Conservation (phyloP, 1,284 basidiomycete genomes). For the Vanrija pseudolonga region DNA sequence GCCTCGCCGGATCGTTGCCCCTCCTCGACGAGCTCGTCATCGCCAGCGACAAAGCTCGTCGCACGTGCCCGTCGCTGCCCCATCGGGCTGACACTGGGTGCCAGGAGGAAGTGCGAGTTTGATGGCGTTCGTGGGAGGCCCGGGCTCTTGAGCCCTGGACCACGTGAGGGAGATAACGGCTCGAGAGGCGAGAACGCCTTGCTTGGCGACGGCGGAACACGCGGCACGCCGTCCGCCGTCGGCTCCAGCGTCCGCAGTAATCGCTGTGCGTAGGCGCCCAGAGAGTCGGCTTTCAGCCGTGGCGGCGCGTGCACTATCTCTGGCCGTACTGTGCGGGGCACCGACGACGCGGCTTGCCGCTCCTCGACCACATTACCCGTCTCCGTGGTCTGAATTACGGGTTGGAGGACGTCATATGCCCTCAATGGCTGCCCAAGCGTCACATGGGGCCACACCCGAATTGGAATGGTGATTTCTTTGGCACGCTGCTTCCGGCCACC, state of each 20-base stretch:
- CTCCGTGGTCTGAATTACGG: slow-evolving; percentile 48
- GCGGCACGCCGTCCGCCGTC: neutral
- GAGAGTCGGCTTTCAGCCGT: slow-evolving; percentile 13
- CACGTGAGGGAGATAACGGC: neutral
- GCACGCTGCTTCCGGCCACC: slow-evolving; percentile 35
- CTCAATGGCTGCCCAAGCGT: slow-evolving; percentile 25
- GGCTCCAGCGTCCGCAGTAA: slow-evolving; percentile 27
- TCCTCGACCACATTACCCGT: slow-evolving; percentile 26
- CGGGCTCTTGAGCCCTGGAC: neutral
- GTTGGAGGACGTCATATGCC: slow-evolving; percentile 44
- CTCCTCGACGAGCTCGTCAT: slow-evolving; percentile 52
- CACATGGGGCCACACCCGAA: slow-evolving; percentile 44
- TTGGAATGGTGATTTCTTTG: slow-evolving; percentile 38
- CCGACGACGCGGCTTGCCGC: neutral
- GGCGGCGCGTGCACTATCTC: slow-evolving; percentile 7
- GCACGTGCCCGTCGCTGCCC: slow-evolving; percentile 12
- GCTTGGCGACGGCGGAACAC: slow-evolving; percentile 10
- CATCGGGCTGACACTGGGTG: neutral
- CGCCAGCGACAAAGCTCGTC: slow-evolving; percentile 30
- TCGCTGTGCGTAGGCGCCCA: slow-evolving; percentile 33
- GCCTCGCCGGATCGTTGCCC: slow-evolving; percentile 66
- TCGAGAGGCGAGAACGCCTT: slow-evolving; percentile 6
- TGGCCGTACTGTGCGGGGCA: neutral
- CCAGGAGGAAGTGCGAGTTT: neutral
- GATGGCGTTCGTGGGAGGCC: neutral